Percentiles rank a stretch among this genome's conserved stretches.
These are phyloP conservation scores for Hirsutella thompsonii DNA, from an alignment of 2,329 filamentous ascomycete genomes.

Conservation along the genomic window DNA sequence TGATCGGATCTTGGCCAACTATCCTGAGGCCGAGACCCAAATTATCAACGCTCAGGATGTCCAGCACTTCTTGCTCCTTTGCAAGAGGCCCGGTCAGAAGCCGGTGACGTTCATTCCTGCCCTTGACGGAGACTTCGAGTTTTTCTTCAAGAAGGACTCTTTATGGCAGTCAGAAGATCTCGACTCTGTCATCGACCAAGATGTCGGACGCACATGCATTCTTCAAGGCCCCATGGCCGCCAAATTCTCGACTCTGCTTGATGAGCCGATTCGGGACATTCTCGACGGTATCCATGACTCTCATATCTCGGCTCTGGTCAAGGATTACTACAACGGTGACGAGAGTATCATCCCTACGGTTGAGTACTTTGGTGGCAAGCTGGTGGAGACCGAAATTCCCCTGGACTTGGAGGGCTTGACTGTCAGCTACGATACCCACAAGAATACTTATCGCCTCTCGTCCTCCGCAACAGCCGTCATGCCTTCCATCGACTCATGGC, in stretches of 20 bases:
- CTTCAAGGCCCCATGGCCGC: conserved; percentile 88
- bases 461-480: conserved; percentile 60
- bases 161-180: conserved; percentile 98
- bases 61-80: conserved; percentile 89
- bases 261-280: conserved; percentile 92
- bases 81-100: conserved; percentile 86
- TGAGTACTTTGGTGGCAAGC: conserved; percentile 91
- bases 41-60: conserved; percentile 98
- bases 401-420: conserved; percentile 77
- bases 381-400: conserved; percentile 58
- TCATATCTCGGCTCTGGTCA: conserved; percentile 69
- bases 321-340: conserved; percentile 68
- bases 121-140: conserved; percentile 96
- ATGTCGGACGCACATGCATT: conserved; percentile 92
- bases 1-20: conserved; percentile 66
- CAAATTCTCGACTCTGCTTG: conserved; percentile 77
- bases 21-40: conserved; percentile 77
- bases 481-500: conserved; percentile 72
- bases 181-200: conserved; percentile 88
- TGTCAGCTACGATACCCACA: conserved; percentile 62
- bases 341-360: conserved; percentile 65
- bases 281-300: conserved; percentile 79
- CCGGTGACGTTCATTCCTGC: conserved; percentile 90
- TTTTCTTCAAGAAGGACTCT: conserved; percentile 99
- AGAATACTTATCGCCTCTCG: conserved; percentile 75